phyloP scores from a whole-genome alignment of 306 rosid genomes.

The Crotalaria pallida region DNA sequence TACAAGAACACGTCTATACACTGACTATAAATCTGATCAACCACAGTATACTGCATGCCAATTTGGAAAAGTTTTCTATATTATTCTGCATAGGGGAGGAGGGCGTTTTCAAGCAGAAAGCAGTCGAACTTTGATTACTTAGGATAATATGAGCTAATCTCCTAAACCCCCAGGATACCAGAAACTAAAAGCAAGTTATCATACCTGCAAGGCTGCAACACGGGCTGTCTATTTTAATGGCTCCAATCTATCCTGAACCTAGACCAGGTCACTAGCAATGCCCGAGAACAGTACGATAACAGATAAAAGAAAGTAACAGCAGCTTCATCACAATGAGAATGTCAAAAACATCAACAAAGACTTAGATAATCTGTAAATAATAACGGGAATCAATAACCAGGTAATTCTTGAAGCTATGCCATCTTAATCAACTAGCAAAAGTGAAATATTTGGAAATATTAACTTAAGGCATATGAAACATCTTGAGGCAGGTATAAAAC shows the following conservation, averaged over 20 bases:
- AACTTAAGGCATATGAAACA: not conserved
- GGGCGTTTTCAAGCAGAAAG: not conserved
- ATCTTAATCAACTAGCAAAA: not conserved
- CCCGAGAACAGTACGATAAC: not conserved
- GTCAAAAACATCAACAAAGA: not conserved
- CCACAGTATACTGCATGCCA: not conserved
- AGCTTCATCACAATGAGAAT: not conserved
- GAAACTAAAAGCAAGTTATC: not conserved
- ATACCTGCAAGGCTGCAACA: not conserved
- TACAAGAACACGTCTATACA: not conserved
- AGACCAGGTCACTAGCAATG: conserved; percentile 10
- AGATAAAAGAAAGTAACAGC: not conserved
- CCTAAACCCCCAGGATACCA: not conserved
- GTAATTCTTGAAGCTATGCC: not conserved
- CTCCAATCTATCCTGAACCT: not conserved
- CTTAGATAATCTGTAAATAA: not conserved
- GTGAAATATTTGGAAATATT: not conserved
- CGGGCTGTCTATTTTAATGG: not conserved
- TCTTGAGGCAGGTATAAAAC: not conserved
- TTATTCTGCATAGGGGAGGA: not conserved
- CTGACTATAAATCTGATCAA: not conserved
- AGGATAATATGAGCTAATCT: not conserved
- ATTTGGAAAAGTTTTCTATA: not conserved
- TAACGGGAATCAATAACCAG: not conserved
- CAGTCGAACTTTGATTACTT: not conserved